Percentiles rank a stretch among this genome's conserved stretches.
Evolutionary conservation across 2,329 filamentous ascomycete genomes (phyloP).

Genomic region (Stachybotrys chartarum): DNA sequence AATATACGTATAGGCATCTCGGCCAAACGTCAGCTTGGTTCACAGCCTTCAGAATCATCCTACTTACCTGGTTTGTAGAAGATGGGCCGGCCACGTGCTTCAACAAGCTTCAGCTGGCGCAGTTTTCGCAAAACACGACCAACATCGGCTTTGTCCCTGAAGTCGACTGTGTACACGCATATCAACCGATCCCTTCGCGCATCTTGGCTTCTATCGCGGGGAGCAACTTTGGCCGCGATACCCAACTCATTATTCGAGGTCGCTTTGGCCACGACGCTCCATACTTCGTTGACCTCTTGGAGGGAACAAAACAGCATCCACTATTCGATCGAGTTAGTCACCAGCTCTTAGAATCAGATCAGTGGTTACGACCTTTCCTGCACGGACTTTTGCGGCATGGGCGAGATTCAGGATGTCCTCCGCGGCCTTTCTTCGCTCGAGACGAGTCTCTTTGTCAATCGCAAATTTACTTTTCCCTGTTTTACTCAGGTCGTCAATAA

Average conservation of each 20-base stretch:
- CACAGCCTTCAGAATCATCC: not conserved
- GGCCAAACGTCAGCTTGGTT: not conserved
- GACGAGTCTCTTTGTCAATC: slow-evolving; percentile 39
- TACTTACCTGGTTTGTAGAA: slow-evolving; percentile 71
- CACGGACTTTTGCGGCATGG: slow-evolving; percentile 45
- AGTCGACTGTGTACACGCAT: slow-evolving; percentile 74
- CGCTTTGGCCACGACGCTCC: slow-evolving; percentile 59
- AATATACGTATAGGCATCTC: slow-evolving; percentile 63
- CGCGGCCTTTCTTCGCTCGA: slow-evolving; percentile 40
- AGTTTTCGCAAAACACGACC: slow-evolving; percentile 58
- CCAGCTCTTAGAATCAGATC: too few relatives aligned
- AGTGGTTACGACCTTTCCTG: slow-evolving; percentile 52
- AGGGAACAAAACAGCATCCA: slow-evolving; percentile 67
- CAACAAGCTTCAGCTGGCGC: slow-evolving; percentile 54
- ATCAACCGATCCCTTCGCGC: slow-evolving; percentile 48
- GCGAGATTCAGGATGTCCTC: slow-evolving; percentile 56
- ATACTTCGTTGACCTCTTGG: slow-evolving; percentile 51
- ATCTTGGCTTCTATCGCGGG: slow-evolving; percentile 37
- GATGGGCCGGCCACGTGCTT: slow-evolving; percentile 39
- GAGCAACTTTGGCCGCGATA: slow-evolving; percentile 63
- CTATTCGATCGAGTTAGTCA: slow-evolving; percentile 31
- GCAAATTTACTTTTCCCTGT: slow-evolving; percentile 24
- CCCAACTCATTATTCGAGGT: slow-evolving; percentile 66
- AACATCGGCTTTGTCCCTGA: slow-evolving; percentile 61
- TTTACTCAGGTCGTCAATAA: slow-evolving; percentile 40